Conservation (phyloP, 129 eudicot genomes). For the Flaveria linearis region DNA sequence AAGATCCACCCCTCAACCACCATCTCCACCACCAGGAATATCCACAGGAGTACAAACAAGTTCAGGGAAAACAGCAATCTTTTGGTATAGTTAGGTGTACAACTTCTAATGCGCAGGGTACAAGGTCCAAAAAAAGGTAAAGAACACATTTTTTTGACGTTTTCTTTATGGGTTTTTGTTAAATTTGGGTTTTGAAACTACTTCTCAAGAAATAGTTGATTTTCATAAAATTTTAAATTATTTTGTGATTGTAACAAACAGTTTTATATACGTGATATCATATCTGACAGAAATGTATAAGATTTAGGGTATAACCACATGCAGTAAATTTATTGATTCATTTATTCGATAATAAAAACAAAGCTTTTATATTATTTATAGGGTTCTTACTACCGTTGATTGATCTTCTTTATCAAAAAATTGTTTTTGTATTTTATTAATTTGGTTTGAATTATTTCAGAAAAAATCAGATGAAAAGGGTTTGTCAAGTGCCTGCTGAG, state of each 20-base stretch:
- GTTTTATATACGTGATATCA: slow-evolving; percentile 19
- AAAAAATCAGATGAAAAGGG: slow-evolving; percentile 81
- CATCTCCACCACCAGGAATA: slow-evolving; percentile 15
- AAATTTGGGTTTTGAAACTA: neutral
- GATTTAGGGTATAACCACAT: slow-evolving; percentile 34
- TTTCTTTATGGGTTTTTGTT: slow-evolving; percentile 16
- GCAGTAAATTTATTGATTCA: slow-evolving; percentile 16
- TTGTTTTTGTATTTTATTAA: slow-evolving; percentile 18
- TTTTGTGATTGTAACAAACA: neutral
- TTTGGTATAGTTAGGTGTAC: slow-evolving; percentile 48
- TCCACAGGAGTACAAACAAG: slow-evolving; percentile 26
- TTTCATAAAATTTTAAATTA: neutral
- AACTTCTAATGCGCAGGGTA: slow-evolving; percentile 43
- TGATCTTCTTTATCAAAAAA: neutral
- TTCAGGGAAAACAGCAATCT: slow-evolving; percentile 49
- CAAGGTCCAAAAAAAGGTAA: slow-evolving; percentile 84
- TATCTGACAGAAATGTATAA: slow-evolving; percentile 29
- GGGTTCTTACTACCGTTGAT: neutral
- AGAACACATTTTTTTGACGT: slow-evolving; percentile 8
- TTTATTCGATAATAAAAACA: neutral
- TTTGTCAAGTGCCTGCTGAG: slow-evolving; percentile 92
- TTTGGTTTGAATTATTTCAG: slow-evolving; percentile 34
- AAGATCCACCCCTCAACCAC: slow-evolving; percentile 45
- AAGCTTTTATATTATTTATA: neutral
- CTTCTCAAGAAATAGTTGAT: neutral